phyloP scores from a whole-genome alignment of 306 rosid genomes.

The Casuarina glauca region DNA sequence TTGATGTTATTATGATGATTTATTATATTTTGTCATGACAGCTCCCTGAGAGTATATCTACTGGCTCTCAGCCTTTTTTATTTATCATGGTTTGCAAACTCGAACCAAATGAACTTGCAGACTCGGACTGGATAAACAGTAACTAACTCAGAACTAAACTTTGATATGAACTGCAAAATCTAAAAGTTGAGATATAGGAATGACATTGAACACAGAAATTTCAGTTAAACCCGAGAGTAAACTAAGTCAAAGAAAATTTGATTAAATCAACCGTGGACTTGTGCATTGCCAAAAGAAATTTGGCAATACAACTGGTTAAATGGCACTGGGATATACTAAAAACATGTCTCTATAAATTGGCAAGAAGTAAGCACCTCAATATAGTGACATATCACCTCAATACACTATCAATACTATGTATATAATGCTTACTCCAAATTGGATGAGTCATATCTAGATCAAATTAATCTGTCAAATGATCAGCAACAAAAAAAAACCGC shows the following conservation, averaged over 20 bases:
- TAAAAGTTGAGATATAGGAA: neutral
- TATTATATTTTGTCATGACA: conserved; percentile 1
- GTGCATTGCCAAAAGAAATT: neutral
- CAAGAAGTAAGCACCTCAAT: neutral
- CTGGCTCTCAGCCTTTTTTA: conserved; percentile 11
- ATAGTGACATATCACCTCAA: neutral
- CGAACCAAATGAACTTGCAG: neutral
- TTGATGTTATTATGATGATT: neutral
- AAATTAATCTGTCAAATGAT: conserved; percentile 60
- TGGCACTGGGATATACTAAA: neutral
- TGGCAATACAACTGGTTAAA: neutral
- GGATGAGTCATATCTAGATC: conserved; percentile 5
- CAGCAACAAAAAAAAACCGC: conserved; percentile 65
- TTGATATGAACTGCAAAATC: neutral
- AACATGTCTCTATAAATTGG: neutral
- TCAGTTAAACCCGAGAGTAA: neutral
- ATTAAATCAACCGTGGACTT: neutral
- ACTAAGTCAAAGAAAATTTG: neutral
- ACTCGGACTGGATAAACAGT: neutral
- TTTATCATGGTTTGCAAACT: conserved; percentile 20
- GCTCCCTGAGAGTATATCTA: neutral
- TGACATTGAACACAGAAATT: neutral
- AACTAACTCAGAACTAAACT: neutral
- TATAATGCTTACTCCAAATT: neutral
- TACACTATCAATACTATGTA: neutral